Base-by-base conservation (phyloP, 306 rosid species). In the Casuarina glauca region DNA sequence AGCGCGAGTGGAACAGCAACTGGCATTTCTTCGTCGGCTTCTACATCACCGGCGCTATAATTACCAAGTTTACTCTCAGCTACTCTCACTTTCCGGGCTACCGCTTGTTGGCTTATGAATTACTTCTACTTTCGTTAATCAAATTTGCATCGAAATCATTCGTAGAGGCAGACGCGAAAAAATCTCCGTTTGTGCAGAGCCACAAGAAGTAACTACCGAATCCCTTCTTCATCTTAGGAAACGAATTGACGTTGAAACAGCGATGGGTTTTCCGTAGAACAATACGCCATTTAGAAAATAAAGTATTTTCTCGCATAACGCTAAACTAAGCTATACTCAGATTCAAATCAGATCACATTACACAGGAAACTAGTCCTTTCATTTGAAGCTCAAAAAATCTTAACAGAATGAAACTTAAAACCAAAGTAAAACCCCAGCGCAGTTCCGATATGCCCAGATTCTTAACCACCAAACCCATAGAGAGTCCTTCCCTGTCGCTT, bases 1-100 rank as follows among this genome's bases (percentile, higher is more conserved):
- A 78, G 92, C 86, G 96, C 10, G 93, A 92, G 76, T 91, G 92
- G 93, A 88, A 79, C 13, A 83, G 91, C 32, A 95, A 79, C 72
- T 91, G 97, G 97, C 96, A 93, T 2, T 95, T 92, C 78, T 76
- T 92, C 1, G 93, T 85, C 4, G 97, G 98, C 3, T 95, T 92
- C 32, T 26, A 26, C 79, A 42, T 84, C 51, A 92, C 90, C 12
- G 97, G 93, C 38, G 0, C 89, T 41, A 0, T 91, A 4, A 80
- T 92, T 53, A 88, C 95, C 89, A 91, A 91, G 86, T 8, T 88
- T 4, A 83, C 96, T 32, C 93, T 87, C 3, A 84, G 93, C 64
- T 92, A 84, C 53, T 4, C 60, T 38, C 43, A 8, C 20, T 64
- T 38, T 64, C 5, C 13, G 16, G 48, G 19, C 48, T 46, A 26